Evolutionary conservation across 2,329 filamentous ascomycete genomes (phyloP).

Genomic region (Ophiostoma montium): DNA sequence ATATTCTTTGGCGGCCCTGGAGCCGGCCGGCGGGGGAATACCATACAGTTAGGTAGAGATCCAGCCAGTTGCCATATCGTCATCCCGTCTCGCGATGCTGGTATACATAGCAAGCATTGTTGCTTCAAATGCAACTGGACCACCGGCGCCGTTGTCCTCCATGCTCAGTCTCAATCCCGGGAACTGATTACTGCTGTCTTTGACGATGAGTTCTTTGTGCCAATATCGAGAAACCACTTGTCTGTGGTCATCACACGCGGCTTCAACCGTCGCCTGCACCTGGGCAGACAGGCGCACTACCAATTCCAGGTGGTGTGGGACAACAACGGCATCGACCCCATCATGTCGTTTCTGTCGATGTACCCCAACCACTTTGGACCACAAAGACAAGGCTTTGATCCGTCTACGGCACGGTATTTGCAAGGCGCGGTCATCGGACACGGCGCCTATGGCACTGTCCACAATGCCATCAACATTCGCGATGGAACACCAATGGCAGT

Average conservation of each 20-base stretch:
- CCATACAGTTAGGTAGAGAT: too few relatives aligned
- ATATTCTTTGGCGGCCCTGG: too few relatives aligned
- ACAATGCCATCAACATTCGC: conserved; percentile 14
- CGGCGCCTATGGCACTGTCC: conserved; percentile 17
- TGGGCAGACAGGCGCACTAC: conserved; percentile 15
- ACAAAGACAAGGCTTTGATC: neutral
- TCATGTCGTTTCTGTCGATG: conserved; percentile 10
- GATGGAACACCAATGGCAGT: conserved; percentile 17
- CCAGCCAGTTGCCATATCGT: too few relatives aligned
- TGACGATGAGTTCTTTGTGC: conserved; percentile 12
- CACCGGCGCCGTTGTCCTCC: conserved; percentile 17
- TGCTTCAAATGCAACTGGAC: conserved; percentile 14
- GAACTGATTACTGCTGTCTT: conserved; percentile 15
- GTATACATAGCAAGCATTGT: too few relatives aligned
- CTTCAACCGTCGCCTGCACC: conserved; percentile 16
- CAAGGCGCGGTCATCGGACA: conserved; percentile 14
- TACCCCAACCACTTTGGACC: conserved; percentile 3
- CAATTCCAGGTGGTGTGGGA: conserved; percentile 18
- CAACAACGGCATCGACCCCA: conserved; percentile 8
- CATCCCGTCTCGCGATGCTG: too few relatives aligned
- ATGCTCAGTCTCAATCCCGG: conserved; percentile 13
- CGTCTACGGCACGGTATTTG: conserved; percentile 14
- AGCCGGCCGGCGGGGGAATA: too few relatives aligned
- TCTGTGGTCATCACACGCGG: conserved; percentile 16
- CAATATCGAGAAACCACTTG: conserved; percentile 10